A percentile compares a stretch with the other conserved stretches of the same genome.
Conservation (phyloP, 805 yeast genomes). For the Candida suzukii region DNA sequence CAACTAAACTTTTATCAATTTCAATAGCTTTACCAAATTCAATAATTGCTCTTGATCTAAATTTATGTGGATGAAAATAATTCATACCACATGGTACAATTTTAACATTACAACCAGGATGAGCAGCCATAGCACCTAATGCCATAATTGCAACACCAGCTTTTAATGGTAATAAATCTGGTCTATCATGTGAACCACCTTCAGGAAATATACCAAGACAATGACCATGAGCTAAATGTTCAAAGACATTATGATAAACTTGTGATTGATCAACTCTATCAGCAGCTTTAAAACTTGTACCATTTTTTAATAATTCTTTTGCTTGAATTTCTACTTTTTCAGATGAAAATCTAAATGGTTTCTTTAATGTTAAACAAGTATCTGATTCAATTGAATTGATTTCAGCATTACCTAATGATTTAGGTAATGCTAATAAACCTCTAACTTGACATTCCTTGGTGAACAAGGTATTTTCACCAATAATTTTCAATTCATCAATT, state of each 20-base stretch:
- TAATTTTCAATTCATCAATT: constrained; percentile 34
- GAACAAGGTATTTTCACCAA: constrained; percentile 64
- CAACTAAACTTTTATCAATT: constrained; percentile 54
- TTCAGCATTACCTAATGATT: constrained; percentile 69
- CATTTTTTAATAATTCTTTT: constrained; percentile 36
- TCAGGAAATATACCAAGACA: constrained; percentile 95
- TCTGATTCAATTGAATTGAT: constrained; percentile 64
- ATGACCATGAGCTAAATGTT: constrained; percentile 71
- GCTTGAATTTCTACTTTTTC: constrained; percentile 33
- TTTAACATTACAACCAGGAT: constrained; percentile 69
- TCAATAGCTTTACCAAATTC: constrained; percentile 89
- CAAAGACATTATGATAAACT: constrained; percentile 80
- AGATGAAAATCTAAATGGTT: constrained; percentile 47
- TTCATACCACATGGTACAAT: constrained; percentile 98
- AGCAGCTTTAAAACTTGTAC: constrained; percentile 63
- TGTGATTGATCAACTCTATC: constrained; percentile 77
- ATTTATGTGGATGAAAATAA: constrained; percentile 92
- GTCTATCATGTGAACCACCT: constrained; percentile 96
- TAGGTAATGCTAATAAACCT: constrained; percentile 73
- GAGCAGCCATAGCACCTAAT: constrained; percentile 78
- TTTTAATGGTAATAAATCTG: constrained; percentile 84
- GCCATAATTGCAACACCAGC: constrained; percentile 99
- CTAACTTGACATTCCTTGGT: constrained; percentile 51
- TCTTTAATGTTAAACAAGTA: constrained; percentile 58
- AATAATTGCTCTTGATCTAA: constrained; percentile 89